Percentiles rank a stretch among this genome's conserved stretches.
These are phyloP conservation scores for Amanita rubescens DNA, from an alignment of 768 basidiomycete species.

Conservation along the genomic window DNA sequence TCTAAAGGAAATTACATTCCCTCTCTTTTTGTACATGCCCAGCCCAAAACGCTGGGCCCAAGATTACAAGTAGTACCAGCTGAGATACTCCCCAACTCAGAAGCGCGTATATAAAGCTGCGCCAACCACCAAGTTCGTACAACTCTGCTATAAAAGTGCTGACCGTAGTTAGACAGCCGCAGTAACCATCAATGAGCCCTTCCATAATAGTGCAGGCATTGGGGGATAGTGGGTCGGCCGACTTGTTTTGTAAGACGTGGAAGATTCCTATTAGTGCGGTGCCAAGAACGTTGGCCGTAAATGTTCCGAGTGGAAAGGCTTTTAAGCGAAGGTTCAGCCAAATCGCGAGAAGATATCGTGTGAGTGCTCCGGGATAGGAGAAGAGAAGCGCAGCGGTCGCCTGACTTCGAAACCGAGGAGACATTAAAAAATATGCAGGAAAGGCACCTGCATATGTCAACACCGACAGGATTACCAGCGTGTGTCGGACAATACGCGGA, in stretches of 20 bases:
- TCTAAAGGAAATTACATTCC: constrained; percentile 39
- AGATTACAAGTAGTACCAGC: constrained; percentile 57
- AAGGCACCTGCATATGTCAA: constrained; percentile 69
- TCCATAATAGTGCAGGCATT: constrained; percentile 67
- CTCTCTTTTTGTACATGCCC: constrained; percentile 34
- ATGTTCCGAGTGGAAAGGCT: constrained; percentile 71
- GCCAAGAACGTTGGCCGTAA: constrained; percentile 66
- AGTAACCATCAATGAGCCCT: constrained; percentile 87
- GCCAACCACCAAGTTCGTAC: constrained; percentile 43
- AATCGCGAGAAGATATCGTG: constrained; percentile 73
- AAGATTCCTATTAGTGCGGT: constrained; percentile 78
- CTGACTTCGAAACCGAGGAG: constrained; percentile 60
- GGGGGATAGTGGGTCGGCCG: constrained; percentile 31
- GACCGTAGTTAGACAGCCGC: constrained; percentile 90
- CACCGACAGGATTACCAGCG: constrained; percentile 47
- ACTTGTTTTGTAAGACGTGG: constrained; percentile 58
- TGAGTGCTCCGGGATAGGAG: constrained; percentile 81
- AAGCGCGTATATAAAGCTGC: constrained; percentile 60
- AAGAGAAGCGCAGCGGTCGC: constrained; percentile 86
- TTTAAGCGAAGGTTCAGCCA: constrained; percentile 58
- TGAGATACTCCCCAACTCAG: constrained; percentile 69
- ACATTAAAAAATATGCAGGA: constrained; percentile 71
- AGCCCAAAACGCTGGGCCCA: constrained; percentile 58
- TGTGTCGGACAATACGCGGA: constrained; percentile 38
- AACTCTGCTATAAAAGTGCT: constrained; percentile 89